Base-by-base conservation (phyloP, 2,329 filamentous ascomycete species). In the Graphilbum fragrans region DNA sequence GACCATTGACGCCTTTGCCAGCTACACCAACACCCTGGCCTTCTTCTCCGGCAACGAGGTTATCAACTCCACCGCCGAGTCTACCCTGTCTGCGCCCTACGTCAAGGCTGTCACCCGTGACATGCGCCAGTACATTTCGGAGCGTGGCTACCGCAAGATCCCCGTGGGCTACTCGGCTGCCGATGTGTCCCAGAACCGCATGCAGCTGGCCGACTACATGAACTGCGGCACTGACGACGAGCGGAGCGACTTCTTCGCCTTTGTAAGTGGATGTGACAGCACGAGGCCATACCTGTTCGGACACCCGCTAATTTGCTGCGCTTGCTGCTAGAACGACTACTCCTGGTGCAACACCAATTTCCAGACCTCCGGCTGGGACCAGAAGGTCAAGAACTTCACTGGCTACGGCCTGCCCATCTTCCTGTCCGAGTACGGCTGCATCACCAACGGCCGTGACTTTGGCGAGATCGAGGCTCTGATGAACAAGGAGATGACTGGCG, bases 381-480 rank as follows among this genome's bases (percentile, higher is more conserved):
- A 81, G 57, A 94, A 94, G 74, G 87, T 94, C 47, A 72, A 83
- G 69, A 86, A 82, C 66, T 94, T 90, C 63, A 79, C 75, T 48
- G 76, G 83, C 59, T 94, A 94, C 60, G 86, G 86, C 53, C 69
- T 94, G 41, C 86, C 88, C 44, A 81, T 94, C 56, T 95, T 94
- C 77, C 73, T 98, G 41, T 95, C 88, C 39, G 92, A 96, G 63
- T 96, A 83, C 58, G 92, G 92, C 47, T 98, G 92, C 69, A 86
- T 58, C 63, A 82, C 74, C 57, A 87, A 85, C 69, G 75, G 68
- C 45, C 88, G 90, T 53, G 68, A 81, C 55, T 98, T 94, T 55
- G 69, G 77, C 45, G 90, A 95, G 66, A 65, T 95, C 40, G 62
- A 63, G 37, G 71, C 88, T 36, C 70, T 98, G 44, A 96, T 95